Evolutionary conservation across 495 filamentous ascomycete genomes (phyloP).

Genomic region (Tuber aestivum): DNA sequence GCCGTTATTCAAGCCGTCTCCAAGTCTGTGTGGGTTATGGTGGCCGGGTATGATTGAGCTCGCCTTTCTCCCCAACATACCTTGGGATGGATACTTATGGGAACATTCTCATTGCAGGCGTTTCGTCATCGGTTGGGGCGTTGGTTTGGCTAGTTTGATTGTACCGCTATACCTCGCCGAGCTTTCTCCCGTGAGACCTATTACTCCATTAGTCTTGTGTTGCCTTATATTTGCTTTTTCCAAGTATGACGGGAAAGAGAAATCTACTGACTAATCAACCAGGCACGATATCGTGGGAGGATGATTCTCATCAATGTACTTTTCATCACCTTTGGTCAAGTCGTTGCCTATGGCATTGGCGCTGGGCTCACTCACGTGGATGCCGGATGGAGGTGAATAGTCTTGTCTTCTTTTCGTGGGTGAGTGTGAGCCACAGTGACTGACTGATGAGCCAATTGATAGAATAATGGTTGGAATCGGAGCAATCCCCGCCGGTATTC

Average conservation of each 20-base stretch:
- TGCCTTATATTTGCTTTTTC: not conserved
- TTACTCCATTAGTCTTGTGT: not conserved
- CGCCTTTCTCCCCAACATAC: not conserved
- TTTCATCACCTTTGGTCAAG: conserved; percentile 52
- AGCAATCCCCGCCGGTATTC: conserved; percentile 49
- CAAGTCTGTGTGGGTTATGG: conserved; percentile 60
- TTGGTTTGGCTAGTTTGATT: conserved; percentile 76
- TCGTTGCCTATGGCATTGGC: conserved; percentile 51
- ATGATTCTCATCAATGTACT: conserved; percentile 56
- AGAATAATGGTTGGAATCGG: conserved; percentile 48
- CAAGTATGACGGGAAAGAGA: not conserved
- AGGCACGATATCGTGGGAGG: conserved; percentile 50
- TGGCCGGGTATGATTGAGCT: conserved; percentile 50
- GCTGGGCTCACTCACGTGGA: conserved; percentile 50
- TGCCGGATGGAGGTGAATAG: conserved; percentile 49
- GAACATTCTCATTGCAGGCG: conserved; percentile 42
- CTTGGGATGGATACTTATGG: not conserved
- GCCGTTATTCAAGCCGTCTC: conserved; percentile 64
- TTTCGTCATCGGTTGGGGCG: conserved; percentile 72
- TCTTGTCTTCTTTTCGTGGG: not conserved
- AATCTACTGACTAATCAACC: conserved; percentile 1
- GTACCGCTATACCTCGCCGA: conserved; percentile 65
- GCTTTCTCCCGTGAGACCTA: conserved; percentile 47
- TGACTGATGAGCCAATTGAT: not conserved
- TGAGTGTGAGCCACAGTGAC: not conserved